Base-by-base conservation (phyloP, 768 basidiomycete genomes). In the Lanmaoa pseudosensibilis region DNA sequence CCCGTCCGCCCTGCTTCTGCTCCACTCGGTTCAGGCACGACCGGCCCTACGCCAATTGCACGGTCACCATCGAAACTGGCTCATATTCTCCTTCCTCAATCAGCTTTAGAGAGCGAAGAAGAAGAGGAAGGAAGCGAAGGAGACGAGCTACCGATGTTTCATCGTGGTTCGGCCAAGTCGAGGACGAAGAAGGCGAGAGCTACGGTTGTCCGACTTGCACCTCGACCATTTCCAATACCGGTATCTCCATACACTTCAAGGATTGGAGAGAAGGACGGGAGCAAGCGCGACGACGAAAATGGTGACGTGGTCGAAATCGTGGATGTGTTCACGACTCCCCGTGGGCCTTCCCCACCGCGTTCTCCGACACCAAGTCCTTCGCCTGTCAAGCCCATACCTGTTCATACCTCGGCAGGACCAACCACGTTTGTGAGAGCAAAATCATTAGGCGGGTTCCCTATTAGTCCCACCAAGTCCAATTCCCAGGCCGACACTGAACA, bases 171-270 rank as follows among this genome's bases (percentile, higher is more conserved):
- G 16, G 18, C 49, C 32, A 50, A 43, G 16, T 50, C 50, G 10
- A 50, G 39, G 30, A 36, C 13, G 34, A 52, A 44, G 21, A 54
- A 44, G 39, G 9, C 39, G 7, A 40, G 37, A 2, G 38, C 38
- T 18, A 50, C 23, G 16, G 19, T 11, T 37, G 34, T 4, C 10
- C 54, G 55, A 36, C 54, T 49, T n/a, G 58, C 38, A 4, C 61
- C 57, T 44, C 63, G 49, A 8, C 67, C 69, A 23, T 71, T 73
- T 56, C 70, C 71, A 43, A 64, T 71, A 10, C 40, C 18, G 4
- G 23, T 33, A 16, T 58, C 55, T 23, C 54, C 54, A 3, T 15
- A n/a, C 4, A 3, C 41, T 40, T 52, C 52, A 10, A 46, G 41
- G 13, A 5, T 30, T 11, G n/a, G 12, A 19, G 41, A 34, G 32